A percentile compares a stretch with the other conserved stretches of the same genome.
Evolutionary conservation across 2,329 filamentous ascomycete genomes (phyloP).

Genomic region (Fusarium beomiforme): DNA sequence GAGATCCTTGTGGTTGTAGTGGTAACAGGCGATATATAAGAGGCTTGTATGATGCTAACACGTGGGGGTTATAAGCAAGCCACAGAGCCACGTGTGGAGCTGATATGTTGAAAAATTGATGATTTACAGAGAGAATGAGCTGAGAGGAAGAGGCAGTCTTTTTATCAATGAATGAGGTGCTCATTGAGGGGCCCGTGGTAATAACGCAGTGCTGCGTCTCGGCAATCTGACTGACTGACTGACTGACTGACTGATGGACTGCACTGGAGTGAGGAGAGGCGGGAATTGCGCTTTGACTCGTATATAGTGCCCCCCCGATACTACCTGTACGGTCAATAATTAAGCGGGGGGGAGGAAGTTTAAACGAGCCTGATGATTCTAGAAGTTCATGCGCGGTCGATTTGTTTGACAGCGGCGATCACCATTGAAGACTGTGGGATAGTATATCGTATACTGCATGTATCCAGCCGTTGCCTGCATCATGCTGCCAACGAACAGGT

Average conservation of each 20-base stretch:
- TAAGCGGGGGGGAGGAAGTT: neutral
- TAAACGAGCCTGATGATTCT: neutral
- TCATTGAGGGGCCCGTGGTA: neutral
- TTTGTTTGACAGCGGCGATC: neutral
- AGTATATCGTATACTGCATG: neutral
- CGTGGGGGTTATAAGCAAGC: neutral
- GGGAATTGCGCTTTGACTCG: conserved; percentile 24
- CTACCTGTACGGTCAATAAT: neutral
- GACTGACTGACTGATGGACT: too few species aligned
- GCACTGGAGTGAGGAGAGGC: neutral
- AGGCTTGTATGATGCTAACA: neutral
- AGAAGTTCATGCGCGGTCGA: neutral
- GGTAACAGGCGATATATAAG: neutral
- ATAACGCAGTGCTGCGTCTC: conserved; percentile 4
- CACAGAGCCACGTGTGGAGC: neutral
- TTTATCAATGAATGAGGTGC: neutral
- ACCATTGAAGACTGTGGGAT: neutral
- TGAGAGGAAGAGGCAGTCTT: neutral
- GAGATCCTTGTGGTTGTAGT: neutral
- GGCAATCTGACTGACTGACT: conserved; percentile 21
- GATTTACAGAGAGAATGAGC: neutral
- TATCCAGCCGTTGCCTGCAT: conserved; percentile 1
- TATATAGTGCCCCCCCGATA: neutral
- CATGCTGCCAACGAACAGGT: neutral
- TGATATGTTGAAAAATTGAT: neutral